Percentiles rank a stretch among this genome's conserved stretches.
These are phyloP conservation scores for Chimonanthus salicifolius DNA, from an alignment of 164 flowering plant genomes.

Conservation along the genomic window DNA sequence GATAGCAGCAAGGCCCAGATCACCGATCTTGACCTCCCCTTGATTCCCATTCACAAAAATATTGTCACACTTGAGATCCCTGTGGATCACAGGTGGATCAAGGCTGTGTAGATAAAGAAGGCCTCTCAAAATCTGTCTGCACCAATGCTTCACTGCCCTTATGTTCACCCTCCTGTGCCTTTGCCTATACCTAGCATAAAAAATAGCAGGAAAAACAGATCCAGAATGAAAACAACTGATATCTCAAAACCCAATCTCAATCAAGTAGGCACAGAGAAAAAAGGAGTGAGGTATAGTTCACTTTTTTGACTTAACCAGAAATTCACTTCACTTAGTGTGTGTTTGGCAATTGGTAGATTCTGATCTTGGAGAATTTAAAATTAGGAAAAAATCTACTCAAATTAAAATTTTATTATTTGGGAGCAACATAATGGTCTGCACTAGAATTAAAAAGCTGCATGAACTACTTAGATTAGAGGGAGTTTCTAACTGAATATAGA, in stretches of 20 bases:
- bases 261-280: conserved; percentile 4
- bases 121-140: conserved; percentile 87
- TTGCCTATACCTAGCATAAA: conserved; percentile 62
- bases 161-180: conserved; percentile 83
- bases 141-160: conserved; percentile 98
- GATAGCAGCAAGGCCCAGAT: conserved; percentile 91
- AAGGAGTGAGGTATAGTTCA: neutral
- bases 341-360: too few species aligned
- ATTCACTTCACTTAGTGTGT: too few species aligned
- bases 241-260: neutral
- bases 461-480: too few species aligned
- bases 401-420: too few species aligned
- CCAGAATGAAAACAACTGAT: neutral
- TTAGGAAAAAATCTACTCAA: too few species aligned
- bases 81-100: conserved; percentile 88
- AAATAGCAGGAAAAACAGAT: neutral
- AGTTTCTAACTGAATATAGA: too few species aligned
- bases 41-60: conserved; percentile 93
- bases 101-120: conserved; percentile 86
- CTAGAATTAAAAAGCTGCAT: too few species aligned
- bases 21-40: conserved; percentile 95
- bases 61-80: conserved; percentile 98
- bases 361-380: too few species aligned
- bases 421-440: too few species aligned
- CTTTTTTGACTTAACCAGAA: too few species aligned